A percentile compares a stretch with the other conserved stretches of the same genome.
Conservation (phyloP, 1,139 yeast species). For the Suhomyces taliae region DNA sequence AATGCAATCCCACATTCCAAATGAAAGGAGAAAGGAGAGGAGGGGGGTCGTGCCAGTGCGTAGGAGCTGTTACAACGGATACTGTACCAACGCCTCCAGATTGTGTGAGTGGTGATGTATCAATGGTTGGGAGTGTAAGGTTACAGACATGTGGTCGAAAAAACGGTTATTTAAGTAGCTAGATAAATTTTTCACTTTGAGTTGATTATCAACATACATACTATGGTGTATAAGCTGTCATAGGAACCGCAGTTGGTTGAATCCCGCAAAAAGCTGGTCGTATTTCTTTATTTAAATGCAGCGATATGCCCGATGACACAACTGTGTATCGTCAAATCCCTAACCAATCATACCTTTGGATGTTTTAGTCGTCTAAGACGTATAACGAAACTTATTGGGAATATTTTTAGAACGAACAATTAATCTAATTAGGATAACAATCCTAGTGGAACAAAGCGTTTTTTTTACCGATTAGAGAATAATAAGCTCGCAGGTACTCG, state of each 20-base stretch:
- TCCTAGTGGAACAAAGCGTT: conserved; percentile 3
- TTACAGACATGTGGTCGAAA: too few species aligned
- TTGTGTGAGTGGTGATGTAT: too few species aligned
- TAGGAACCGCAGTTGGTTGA: neutral
- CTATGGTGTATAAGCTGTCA: too few species aligned
- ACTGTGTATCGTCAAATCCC: neutral
- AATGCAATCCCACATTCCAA: too few species aligned
- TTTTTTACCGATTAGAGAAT: conserved; percentile 9
- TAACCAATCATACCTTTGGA: neutral
- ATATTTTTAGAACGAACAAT: conserved; percentile 1
- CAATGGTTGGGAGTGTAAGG: too few species aligned
- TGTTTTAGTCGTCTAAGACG: neutral
- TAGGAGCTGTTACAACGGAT: too few species aligned
- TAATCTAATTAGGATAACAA: conserved; percentile 3
- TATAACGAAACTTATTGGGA: neutral
- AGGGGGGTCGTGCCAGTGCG: too few species aligned
- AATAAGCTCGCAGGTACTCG: neutral
- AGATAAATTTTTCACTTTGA: too few species aligned
- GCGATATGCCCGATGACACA: neutral
- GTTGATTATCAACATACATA: too few species aligned
- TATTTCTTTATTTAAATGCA: neutral
- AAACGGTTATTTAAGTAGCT: too few species aligned
- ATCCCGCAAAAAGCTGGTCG: neutral
- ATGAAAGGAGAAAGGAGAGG: too few species aligned
- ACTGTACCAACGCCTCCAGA: too few species aligned